Evolutionary conservation across 805 yeast species (phyloP).

Genomic region (Komagataella populi): DNA sequence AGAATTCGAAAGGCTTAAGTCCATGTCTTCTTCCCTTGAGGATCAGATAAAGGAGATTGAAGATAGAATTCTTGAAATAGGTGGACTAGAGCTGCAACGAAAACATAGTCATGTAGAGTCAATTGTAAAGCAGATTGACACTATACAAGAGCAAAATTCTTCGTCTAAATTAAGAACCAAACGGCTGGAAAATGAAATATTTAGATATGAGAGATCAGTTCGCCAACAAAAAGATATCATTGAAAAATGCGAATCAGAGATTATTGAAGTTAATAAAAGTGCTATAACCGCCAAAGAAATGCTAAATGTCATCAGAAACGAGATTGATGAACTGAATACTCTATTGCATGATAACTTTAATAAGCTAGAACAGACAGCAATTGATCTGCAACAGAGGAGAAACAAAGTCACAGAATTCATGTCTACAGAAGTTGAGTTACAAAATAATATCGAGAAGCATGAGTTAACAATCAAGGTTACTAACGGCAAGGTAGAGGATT

Average conservation of each 20-base stretch:
- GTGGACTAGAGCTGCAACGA: conserved; percentile 72
- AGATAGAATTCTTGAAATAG: conserved; percentile 75
- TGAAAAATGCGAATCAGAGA: conserved; percentile 16
- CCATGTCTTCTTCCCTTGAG: conserved; percentile 42
- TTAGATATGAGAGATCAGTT: conserved; percentile 36
- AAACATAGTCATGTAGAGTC: conserved; percentile 80
- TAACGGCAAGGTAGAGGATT: conserved; percentile 22
- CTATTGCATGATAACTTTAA: conserved; percentile 17
- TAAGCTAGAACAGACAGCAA: conserved; percentile 27
- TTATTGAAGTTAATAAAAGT: conserved; percentile 16
- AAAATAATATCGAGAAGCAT: conserved; percentile 47
- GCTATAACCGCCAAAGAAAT: not conserved
- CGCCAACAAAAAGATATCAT: conserved; percentile 30
- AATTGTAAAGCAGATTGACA: conserved; percentile 49
- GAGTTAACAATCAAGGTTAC: conserved; percentile 23
- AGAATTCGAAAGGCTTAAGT: conserved; percentile 29
- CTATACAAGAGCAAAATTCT: conserved; percentile 39
- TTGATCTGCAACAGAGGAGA: conserved; percentile 22
- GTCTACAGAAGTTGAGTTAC: conserved; percentile 54
- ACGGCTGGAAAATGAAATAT: conserved; percentile 52
- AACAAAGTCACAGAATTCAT: conserved; percentile 39
- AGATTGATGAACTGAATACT: conserved; percentile 14
- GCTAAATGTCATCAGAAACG: conserved; percentile 11
- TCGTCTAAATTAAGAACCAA: conserved; percentile 41
- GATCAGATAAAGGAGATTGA: conserved; percentile 46